Evolutionary conservation across 2,329 filamentous ascomycete genomes (phyloP).

Genomic region (Pseudogymnoascus sp.): DNA sequence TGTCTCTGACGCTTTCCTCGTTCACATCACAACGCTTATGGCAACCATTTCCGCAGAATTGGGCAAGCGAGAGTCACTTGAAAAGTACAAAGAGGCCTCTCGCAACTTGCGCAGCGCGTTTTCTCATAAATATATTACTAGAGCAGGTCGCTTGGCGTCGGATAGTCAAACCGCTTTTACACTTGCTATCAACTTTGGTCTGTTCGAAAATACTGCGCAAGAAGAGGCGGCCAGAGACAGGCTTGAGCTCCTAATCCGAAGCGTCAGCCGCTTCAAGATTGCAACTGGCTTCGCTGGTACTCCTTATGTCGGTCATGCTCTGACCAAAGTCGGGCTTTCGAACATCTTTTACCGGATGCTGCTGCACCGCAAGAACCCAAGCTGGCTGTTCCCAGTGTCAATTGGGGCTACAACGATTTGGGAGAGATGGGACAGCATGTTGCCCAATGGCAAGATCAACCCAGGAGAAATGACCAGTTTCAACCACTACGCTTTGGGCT

Average conservation of each 20-base stretch:
- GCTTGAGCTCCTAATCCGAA: constrained; percentile 11
- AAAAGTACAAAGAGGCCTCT: neutral
- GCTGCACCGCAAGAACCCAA: constrained; percentile 9
- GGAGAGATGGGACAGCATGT: constrained; percentile 24
- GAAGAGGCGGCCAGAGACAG: constrained; percentile 10
- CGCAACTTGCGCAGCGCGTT: neutral
- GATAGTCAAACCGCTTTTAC: constrained; percentile 18
- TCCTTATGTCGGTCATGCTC: constrained; percentile 13
- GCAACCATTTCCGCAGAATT: constrained; percentile 13
- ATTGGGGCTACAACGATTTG: constrained; percentile 24
- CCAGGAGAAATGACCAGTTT: constrained; percentile 22
- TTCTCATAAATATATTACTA: neutral
- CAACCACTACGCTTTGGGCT: constrained; percentile 24
- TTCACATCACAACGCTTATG: constrained; percentile 14
- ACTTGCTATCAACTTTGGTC: constrained; percentile 16
- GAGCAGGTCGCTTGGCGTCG: constrained; percentile 9
- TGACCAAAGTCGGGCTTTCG: constrained; percentile 6
- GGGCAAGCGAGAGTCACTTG: constrained; percentile 8
- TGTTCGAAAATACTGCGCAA: constrained; percentile 5
- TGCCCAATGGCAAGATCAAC: constrained; percentile 21
- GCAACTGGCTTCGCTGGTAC: constrained; percentile 19
- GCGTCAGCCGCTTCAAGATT: constrained; percentile 12
- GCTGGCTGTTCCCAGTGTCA: constrained; percentile 22
- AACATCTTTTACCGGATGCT: constrained; percentile 28
- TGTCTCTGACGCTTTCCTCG: constrained; percentile 17